These are phyloP conservation scores for Knufia petricola DNA, from an alignment of 2,329 filamentous ascomycete species.

Conservation along the genomic window DNA sequence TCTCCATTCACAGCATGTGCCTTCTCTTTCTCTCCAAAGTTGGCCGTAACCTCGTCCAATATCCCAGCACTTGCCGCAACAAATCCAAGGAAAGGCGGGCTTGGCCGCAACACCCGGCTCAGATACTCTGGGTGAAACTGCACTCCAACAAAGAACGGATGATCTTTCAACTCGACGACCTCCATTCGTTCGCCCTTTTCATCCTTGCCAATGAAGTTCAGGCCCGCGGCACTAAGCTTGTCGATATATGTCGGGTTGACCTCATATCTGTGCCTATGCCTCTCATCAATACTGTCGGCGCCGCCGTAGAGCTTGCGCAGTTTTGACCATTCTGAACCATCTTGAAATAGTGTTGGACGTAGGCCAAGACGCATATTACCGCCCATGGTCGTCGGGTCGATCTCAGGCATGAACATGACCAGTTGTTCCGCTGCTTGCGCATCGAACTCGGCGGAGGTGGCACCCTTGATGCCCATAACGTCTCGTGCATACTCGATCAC, in stretches of 20 bases:
- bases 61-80: constrained; percentile 66
- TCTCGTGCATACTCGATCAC: constrained; percentile 81
- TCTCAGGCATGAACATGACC: constrained; percentile 89
- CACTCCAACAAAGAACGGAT: constrained; percentile 75
- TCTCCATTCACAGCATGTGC: constrained; percentile 9
- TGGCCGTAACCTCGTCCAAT: constrained; percentile 39
- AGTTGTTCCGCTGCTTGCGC: constrained; percentile 53
- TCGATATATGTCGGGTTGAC: constrained; percentile 74
- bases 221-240: constrained; percentile 55
- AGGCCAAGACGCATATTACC: constrained; percentile 81
- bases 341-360: constrained; percentile 65
- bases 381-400: constrained; percentile 64
- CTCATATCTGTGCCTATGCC: constrained; percentile 84
- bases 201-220: constrained; percentile 72
- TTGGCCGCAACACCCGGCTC: constrained; percentile 62
- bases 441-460: constrained; percentile 49
- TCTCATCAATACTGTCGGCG: constrained; percentile 50
- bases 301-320: constrained; percentile 61
- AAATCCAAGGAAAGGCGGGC: constrained; percentile 72
- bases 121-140: constrained; percentile 88
- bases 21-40: constrained; percentile 1
- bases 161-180: constrained; percentile 69
- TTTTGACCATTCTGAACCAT: constrained; percentile 65
- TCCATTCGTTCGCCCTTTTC: constrained; percentile 72
- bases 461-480: constrained; percentile 54